These are phyloP conservation scores for Ogataea parapolymorpha DNA, from an alignment of 805 yeast species.

Conservation along the genomic window DNA sequence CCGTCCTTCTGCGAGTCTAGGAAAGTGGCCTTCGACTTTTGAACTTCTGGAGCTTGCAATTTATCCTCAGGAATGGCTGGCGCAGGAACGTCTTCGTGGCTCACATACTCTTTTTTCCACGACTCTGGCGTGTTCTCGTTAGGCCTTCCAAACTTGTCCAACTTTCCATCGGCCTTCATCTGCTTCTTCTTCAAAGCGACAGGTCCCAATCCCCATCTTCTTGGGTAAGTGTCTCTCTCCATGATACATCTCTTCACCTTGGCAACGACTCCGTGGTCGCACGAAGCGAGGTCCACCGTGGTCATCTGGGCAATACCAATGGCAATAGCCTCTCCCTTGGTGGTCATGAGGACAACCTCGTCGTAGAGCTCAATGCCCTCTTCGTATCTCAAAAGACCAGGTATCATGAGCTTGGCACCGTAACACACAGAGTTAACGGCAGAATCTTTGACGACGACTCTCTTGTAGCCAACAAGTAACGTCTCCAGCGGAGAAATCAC, in stretches of 20 bases:
- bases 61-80: constrained; percentile 57
- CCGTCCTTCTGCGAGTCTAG: constrained; percentile 32
- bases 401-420: constrained; percentile 98
- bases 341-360: constrained; percentile 96
- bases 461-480: constrained; percentile 89
- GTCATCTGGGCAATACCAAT: constrained; percentile 99
- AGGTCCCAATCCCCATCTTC: constrained; percentile 99
- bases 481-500: constrained; percentile 95
- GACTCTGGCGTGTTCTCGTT: constrained; percentile 91
- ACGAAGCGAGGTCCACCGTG: constrained; percentile 90
- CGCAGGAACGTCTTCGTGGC: constrained; percentile 60
- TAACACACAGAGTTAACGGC: constrained; percentile 98
- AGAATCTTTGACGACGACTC: constrained; percentile 86
- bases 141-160: constrained; percentile 91
- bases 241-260: constrained; percentile 98
- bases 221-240: constrained; percentile 99
- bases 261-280: constrained; percentile 99
- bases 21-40: constrained; percentile 46
- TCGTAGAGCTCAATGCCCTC: constrained; percentile 96
- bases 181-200: constrained; percentile 98
- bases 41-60: constrained; percentile 37
- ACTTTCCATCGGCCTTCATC: constrained; percentile 93
- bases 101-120: constrained; percentile 85
- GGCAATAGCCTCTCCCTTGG: constrained; percentile 99
- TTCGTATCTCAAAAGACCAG: constrained; percentile 96